Evolutionary conservation across 2,329 filamentous ascomycete genomes (phyloP), one percentile per base, ranked within the genome.

Genomic region (Alternaria rosae): DNA sequence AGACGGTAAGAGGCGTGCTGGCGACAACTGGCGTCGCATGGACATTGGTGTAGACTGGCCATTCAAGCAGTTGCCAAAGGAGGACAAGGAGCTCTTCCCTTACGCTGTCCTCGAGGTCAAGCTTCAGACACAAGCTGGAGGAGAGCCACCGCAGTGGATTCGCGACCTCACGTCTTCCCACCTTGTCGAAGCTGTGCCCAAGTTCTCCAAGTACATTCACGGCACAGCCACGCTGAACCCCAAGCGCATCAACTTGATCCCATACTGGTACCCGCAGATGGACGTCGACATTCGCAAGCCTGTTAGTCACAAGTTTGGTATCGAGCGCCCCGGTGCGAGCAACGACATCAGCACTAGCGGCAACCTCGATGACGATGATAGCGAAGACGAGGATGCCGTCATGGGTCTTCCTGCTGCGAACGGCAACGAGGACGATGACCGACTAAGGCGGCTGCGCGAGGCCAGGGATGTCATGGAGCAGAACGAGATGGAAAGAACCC

Each of bases 231-330:
- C 88, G 11, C 82, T 99, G 47, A 96, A 97, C 79, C 94, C 94
- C 0, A 87, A 89, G 45, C 89, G 91, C 57, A 99, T 99, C 79
- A 85, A 97, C 50, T 85, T 99, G 12, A 85, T 99, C 6, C 95
- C 95, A 1, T 99, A 92, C 84, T 99, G 95, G 95, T 92, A 94
- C 85, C 95, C 95, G 1, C 95, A 99, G 81, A 99, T 99, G 95
- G 90, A 97, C 69, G 89, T 96, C 23, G 95, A 99, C 75, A 99
- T 99, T 72, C 92, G 94, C 69, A 99, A 99, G 81, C 93, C 95
- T 1, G 87, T 89, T 28, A 93, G 88, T 5, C 93, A 95, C 73
- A 89, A 91, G 70, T 98, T 98, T 76, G 95, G 95, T 57, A 97
- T 99, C 71, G 91, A 92, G 73, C 87, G 94, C 32, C 89, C 91